phyloP scores from a whole-genome alignment of 352 stramenopile species.

The Phytophthora podocarpi region DNA sequence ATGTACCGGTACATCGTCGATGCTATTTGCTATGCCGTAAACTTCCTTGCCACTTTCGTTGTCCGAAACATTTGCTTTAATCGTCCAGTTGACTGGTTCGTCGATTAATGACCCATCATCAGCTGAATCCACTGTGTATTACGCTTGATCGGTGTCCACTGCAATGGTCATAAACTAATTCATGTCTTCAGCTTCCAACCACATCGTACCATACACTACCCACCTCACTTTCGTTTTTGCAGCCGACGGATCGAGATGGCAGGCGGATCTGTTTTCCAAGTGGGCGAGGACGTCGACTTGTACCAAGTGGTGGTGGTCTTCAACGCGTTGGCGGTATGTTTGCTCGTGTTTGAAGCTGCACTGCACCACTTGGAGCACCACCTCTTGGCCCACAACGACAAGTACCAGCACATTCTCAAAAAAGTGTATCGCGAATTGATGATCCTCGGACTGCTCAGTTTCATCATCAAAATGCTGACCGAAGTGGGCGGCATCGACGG shows the following conservation, averaged over 20 bases:
- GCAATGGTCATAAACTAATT: conserved; percentile 12
- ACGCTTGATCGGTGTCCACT: conserved; percentile 1
- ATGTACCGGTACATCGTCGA: no score
- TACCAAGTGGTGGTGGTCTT: conserved; percentile 47
- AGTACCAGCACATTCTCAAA: conserved; percentile 68
- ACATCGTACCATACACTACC: no score
- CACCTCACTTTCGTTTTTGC: conserved; percentile 13
- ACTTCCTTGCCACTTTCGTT: background rate
- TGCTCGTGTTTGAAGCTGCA: conserved; percentile 47
- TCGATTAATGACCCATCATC: background rate
- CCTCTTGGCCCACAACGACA: conserved; percentile 36
- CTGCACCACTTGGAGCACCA: conserved; percentile 39
- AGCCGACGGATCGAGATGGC: conserved; percentile 13
- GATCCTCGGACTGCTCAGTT: conserved; percentile 57
- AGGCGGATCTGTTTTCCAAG: conserved; percentile 49
- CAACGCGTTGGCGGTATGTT: conserved; percentile 42
- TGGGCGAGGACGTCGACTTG: conserved; percentile 59
- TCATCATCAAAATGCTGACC: conserved; percentile 54
- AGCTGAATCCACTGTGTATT: conserved; percentile 13
- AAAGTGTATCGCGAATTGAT: conserved; percentile 69
- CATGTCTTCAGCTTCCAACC: background rate
- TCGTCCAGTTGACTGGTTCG: background rate
- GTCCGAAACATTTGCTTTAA: conserved; percentile 8
- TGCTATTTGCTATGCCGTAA: no score
- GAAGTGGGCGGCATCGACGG: conserved; percentile 38